Evolutionary conservation across 192 early-diverging fungal genomes (phyloP), one percentile per base, ranked within the genome.

Genomic region (Allomyces javanicus): DNA sequence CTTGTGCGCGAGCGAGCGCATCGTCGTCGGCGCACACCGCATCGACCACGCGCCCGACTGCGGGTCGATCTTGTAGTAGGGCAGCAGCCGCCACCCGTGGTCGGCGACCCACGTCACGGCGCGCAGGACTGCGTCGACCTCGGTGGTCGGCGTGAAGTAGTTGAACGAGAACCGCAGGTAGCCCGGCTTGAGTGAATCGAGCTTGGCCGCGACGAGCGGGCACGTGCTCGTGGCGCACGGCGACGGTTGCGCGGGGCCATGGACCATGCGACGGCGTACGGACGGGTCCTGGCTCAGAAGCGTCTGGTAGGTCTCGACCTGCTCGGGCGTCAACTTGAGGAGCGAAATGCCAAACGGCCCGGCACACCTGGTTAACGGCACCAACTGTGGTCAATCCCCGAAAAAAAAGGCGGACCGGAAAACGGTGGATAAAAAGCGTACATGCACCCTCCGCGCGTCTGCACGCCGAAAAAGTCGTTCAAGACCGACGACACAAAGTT

Each of bases 161-260:
- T 73, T 71, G 44, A 77, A 72, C 33, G 71, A 72, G 44, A 78
- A 69, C 12, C 75, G 70, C 17, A 72, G 71, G 27, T 72, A 76
- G 0, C 73, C 75, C 1, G 70, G 69, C 44, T 74, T 73, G 61
- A 77, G 33, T 12, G 21, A 14, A 12, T 14, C 50, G 17, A 58
- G 21, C 50, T n/a, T 14, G 17, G 50, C 17, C 17, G 50, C 21
- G 17, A n/a, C 21, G 50, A n/a, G 21, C 50, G 50, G 21, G 17
- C 50, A n/a, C 17, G 50, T 4, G 50, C 17, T 14, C 17, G 17
- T 58, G 50, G 50, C 21, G 50, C 50, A 6, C 50, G 50, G 17
- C 2, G 50, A n/a, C 21, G 50, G 33, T 9, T 40, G 33, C 33
- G 33, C 33, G 7, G 33, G 33, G 7, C 33, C 33, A 40, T 40